Conservation (phyloP, 768 basidiomycete species). For the Pleurotus giganteus region DNA sequence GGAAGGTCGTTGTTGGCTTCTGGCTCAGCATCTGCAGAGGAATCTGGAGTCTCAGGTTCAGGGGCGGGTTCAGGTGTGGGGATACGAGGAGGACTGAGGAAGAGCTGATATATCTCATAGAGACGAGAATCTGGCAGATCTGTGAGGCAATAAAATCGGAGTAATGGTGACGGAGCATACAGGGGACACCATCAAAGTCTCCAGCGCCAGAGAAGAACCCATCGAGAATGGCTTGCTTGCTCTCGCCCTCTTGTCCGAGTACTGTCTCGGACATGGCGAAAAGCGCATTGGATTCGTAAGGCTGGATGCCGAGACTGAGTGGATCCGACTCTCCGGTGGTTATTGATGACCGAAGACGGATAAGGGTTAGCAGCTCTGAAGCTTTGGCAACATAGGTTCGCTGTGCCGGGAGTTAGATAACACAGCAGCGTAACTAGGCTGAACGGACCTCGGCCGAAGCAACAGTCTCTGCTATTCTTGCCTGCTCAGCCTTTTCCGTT, state of each 20-base stretch:
- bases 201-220: conserved; percentile 59
- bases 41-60: conserved; percentile 17
- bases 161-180: conserved; percentile 36
- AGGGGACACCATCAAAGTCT: conserved; percentile 58
- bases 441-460: conserved; percentile 54
- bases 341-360: conserved; percentile 56
- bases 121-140: conserved; percentile 55
- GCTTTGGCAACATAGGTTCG: conserved; percentile 34
- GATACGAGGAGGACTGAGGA: conserved; percentile 47
- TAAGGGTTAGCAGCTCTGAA: conserved; percentile 53
- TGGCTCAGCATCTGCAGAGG: conserved; percentile 15
- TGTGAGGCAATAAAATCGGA: conserved; percentile 9
- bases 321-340: conserved; percentile 41
- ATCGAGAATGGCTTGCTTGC: conserved; percentile 48
- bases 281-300: conserved; percentile 54
- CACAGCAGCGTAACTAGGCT: neutral
- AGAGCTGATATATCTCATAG: conserved; percentile 51
- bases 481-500: conserved; percentile 52
- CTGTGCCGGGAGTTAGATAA: neutral
- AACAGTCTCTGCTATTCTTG: conserved; percentile 54
- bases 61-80: conserved; percentile 34
- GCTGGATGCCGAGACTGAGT: conserved; percentile 40
- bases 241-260: conserved; percentile 50
- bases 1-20: conserved; percentile 14
- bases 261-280: conserved; percentile 52